These are phyloP conservation scores for Harrya chromipes DNA, from an alignment of 768 basidiomycete species.

Conservation along the genomic window DNA sequence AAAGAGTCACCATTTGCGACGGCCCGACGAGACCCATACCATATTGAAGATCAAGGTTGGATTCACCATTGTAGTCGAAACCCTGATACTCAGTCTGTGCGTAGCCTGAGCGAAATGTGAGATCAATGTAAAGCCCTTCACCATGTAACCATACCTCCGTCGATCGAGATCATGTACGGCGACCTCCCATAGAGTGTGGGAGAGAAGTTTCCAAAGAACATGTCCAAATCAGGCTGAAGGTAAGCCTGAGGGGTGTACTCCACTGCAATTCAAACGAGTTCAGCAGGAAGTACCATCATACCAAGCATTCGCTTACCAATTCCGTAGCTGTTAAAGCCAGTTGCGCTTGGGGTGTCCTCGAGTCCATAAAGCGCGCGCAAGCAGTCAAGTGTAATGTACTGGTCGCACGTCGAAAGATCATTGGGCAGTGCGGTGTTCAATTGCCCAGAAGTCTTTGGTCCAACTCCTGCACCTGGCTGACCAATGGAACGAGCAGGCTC, in stretches of 20 bases:
- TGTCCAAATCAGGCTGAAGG: slow-evolving; percentile 26
- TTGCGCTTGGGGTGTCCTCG: slow-evolving; percentile 25
- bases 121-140: too few relatives aligned
- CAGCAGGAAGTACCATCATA: background rate
- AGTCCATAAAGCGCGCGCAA: slow-evolving; percentile 27
- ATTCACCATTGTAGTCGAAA: slow-evolving; percentile 29
- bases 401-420: slow-evolving; percentile 21
- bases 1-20: slow-evolving; percentile 26
- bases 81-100: slow-evolving; percentile 25
- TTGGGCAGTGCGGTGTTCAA: slow-evolving; percentile 5
- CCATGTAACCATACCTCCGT: slow-evolving; percentile 26
- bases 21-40: slow-evolving; percentile 28
- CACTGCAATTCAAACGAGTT: slow-evolving; percentile 13
- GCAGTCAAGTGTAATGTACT: slow-evolving; percentile 30
- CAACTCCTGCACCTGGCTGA: slow-evolving; percentile 6
- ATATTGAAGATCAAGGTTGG: slow-evolving; percentile 33
- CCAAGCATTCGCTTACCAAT: slow-evolving; percentile 19
- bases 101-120: slow-evolving; percentile 13
- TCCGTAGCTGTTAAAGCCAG: slow-evolving; percentile 32
- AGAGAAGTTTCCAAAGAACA: slow-evolving; percentile 29
- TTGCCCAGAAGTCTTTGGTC: slow-evolving; percentile 9
- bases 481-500: slow-evolving; percentile 15
- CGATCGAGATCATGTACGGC: slow-evolving; percentile 32
- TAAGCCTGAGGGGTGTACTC: slow-evolving; percentile 36
- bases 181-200: slow-evolving; percentile 18